Conservation (phyloP, 345 rosid genomes). For the Citrus mangshanensis region DNA sequence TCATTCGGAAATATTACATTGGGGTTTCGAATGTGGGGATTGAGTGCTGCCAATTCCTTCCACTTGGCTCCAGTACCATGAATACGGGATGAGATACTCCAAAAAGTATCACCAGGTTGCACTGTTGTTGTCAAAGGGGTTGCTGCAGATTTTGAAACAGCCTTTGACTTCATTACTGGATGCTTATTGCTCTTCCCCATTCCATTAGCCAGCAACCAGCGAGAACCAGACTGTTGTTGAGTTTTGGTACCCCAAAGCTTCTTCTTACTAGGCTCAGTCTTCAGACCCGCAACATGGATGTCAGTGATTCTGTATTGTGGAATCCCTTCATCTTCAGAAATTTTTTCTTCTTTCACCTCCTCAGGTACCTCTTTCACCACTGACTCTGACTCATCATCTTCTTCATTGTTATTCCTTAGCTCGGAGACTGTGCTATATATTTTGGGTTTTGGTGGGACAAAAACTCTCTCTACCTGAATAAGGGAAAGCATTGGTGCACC, state of each 20-base stretch:
- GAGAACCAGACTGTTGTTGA: constrained; percentile 88
- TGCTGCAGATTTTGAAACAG: constrained; percentile 39
- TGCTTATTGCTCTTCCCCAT: constrained; percentile 86
- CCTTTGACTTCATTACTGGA: constrained; percentile 53
- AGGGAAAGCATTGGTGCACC: constrained; percentile 97
- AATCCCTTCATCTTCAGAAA: constrained; percentile 47
- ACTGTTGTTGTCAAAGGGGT: constrained; percentile 37
- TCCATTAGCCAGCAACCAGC: constrained; percentile 91
- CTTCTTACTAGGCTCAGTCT: constrained; percentile 61
- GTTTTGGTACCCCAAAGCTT: constrained; percentile 63
- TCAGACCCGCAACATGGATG: constrained; percentile 81
- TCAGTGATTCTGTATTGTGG: constrained; percentile 69
- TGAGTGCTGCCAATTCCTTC: constrained; percentile 55
- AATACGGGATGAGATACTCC: constrained; percentile 77
- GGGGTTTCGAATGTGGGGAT: constrained; percentile 56
- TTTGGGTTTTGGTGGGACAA: constrained; percentile 80
- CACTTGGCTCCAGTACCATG: constrained; percentile 57
- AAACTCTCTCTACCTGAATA: constrained; percentile 91
- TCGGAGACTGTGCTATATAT: constrained; percentile 67
- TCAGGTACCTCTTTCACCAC: constrained; percentile 24
- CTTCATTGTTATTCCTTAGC: constrained; percentile 41
- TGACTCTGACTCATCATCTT: constrained; percentile 42
- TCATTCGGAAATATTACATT: constrained; percentile 41
- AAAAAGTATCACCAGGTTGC: constrained; percentile 61
- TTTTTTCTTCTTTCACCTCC: constrained; percentile 40